Evolutionary conservation across 306 rosid species (phyloP), one percentile per base, ranked within the genome.

Genomic region (Corylus avellana): DNA sequence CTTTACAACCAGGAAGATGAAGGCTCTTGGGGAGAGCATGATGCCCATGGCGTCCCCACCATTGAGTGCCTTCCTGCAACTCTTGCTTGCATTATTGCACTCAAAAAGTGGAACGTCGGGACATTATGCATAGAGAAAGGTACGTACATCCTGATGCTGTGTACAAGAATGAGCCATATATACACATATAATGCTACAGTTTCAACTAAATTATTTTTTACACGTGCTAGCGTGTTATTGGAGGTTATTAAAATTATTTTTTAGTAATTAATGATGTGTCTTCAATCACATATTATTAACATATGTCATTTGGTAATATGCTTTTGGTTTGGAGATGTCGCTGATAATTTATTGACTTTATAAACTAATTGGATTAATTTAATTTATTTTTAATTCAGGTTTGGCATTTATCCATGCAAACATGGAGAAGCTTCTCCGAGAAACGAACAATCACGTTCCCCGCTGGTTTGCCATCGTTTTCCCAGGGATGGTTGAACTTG

Each of bases 1-100:
- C 73, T 83, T 1, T 55, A 54, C 20, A 88, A 85, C 78, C 91
- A 88, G 64, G 80, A 83, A 5, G 77, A 74, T 7, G 37, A 51
- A 59, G 91, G 91, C 8, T 87, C 66, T 68, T 87, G 90, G 90
- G 86, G 88, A 49, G 82, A 84, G 7, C 63, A 39, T 8, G 87
- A 85, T 73, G 72, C 70, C 16, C 37, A 50, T 49, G 84, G 86
- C 44, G 70, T 70, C 22, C 84, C 89, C 22, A 86, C 86, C 25
- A 18, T 79, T 64, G 80, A 77, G 29, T 63, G 73, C 73, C 64
- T 76, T 2, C 50, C 48, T 25, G 73, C 63, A 63, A 63, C 80
- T 66, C 73, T 66, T 51, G 80, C 80, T 64, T 76, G 64, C 80
- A 64, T 64, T 12, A 5, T 66, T 76, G 66, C 80, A 16, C 64